phyloP scores from a whole-genome alignment of 805 yeast species.

The Nakazawaea wyomingensis region DNA sequence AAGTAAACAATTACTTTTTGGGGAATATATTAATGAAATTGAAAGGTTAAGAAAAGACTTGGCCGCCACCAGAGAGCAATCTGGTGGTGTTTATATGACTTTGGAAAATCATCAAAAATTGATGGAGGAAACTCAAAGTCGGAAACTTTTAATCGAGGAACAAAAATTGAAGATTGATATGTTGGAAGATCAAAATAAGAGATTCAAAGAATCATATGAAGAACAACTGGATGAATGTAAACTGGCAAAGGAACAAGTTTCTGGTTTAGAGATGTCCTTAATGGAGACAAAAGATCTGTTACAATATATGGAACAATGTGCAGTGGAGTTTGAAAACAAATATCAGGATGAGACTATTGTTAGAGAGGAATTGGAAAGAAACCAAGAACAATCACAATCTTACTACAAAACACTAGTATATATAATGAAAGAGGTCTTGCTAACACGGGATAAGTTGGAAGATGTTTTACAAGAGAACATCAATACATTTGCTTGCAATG shows the following conservation, averaged over 20 bases:
- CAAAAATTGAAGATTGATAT: conserved; percentile 42
- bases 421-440: conserved; percentile 11
- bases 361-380: conserved; percentile 16
- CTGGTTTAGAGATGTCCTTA: background rate
- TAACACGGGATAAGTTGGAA: conserved; percentile 10
- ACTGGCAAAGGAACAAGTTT: background rate
- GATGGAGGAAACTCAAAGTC: conserved; percentile 41
- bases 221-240: conserved; percentile 8
- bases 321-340: conserved; percentile 12
- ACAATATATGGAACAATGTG: background rate
- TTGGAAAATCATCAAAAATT: conserved; percentile 40
- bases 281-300: conserved; percentile 11
- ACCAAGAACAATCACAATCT: conserved; percentile 12
- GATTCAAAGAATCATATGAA: conserved; percentile 36
- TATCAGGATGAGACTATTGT: conserved; percentile 14
- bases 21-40: conserved; percentile 50
- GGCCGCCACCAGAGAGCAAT: conserved; percentile 55
- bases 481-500: background rate
- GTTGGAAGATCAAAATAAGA: conserved; percentile 41
- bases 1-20: conserved; percentile 51
- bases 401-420: conserved; percentile 10
- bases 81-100: conserved; percentile 57
- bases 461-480: conserved; percentile 1
- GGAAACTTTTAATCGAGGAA: conserved; percentile 44
- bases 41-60: conserved; percentile 56